phyloP scores from a whole-genome alignment of 1,139 yeast species.

The Protomyces lactucae-debilis region DNA sequence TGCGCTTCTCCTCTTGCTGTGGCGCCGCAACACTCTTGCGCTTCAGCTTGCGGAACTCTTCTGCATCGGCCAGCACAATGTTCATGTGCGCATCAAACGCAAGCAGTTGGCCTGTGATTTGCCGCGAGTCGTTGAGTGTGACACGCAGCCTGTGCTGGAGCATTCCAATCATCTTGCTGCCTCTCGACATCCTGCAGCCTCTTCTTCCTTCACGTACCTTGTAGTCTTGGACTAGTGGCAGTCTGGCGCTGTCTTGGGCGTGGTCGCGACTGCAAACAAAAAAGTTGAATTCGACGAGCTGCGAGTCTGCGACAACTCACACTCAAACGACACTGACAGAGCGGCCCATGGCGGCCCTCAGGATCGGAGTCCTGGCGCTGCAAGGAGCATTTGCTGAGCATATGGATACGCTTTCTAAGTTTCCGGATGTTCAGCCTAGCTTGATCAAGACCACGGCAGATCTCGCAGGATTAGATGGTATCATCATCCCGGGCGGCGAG shows the following conservation, averaged over 20 bases:
- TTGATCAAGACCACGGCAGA: conserved; percentile 55
- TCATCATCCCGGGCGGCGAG: conserved; percentile 76
- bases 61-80: conserved; percentile 75
- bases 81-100: conserved; percentile 81
- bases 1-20: conserved; percentile 55
- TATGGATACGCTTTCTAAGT: conserved; percentile 47
- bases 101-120: conserved; percentile 69
- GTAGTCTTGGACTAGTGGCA: no score
- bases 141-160: conserved; percentile 69
- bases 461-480: conserved; percentile 51
- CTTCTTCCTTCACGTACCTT: background rate
- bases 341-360: conserved; percentile 25
- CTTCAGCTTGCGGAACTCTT: conserved; percentile 55
- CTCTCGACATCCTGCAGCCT: background rate
- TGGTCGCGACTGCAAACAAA: background rate
- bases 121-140: conserved; percentile 67
- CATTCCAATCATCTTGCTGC: background rate
- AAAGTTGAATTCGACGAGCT: background rate
- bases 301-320: no score
- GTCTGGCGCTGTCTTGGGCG: background rate
- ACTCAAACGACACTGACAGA: no score
- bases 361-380: conserved; percentile 67
- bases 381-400: conserved; percentile 82
- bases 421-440: conserved; percentile 37
- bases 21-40: conserved; percentile 19